phyloP scores from a whole-genome alignment of 306 rosid species.

The Quercus dentata region DNA sequence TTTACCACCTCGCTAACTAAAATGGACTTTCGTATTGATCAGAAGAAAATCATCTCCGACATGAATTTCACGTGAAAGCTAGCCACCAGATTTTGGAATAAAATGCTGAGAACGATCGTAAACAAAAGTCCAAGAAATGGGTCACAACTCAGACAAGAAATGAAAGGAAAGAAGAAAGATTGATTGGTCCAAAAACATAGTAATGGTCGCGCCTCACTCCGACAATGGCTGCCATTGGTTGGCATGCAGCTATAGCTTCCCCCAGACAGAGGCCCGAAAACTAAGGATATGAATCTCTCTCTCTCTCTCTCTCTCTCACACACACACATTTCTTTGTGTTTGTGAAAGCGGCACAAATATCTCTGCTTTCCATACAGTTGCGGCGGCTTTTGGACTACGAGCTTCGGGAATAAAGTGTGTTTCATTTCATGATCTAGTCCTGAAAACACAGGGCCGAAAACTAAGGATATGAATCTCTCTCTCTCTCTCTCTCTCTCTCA shows the following conservation, averaged over 20 bases:
- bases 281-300: conserved; percentile 5
- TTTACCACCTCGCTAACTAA: background rate
- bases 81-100: conserved; percentile 16
- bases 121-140: background rate
- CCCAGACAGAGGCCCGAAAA: conserved; percentile 13
- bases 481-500: too few relatives aligned
- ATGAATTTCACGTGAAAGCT: conserved; percentile 24
- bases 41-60: too few relatives aligned
- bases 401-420: too few relatives aligned
- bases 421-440: too few relatives aligned
- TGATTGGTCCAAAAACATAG: background rate
- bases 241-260: conserved; percentile 8
- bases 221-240: conserved; percentile 16
- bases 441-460: conserved; percentile 11
- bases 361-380: conserved; percentile 2
- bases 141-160: background rate
- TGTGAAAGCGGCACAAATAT: conserved; percentile 7
- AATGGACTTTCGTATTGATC: too few relatives aligned
- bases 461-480: conserved; percentile 3
- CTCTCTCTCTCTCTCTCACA: background rate
- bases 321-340: background rate
- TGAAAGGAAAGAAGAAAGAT: background rate
- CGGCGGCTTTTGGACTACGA: background rate
- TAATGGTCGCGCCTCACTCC: conserved; percentile 6
- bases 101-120: background rate